Percentiles rank a stretch among this genome's conserved stretches.
phyloP scores from a whole-genome alignment of 2,329 filamentous ascomycete genomes.

The Hymenoscyphus occultus region DNA sequence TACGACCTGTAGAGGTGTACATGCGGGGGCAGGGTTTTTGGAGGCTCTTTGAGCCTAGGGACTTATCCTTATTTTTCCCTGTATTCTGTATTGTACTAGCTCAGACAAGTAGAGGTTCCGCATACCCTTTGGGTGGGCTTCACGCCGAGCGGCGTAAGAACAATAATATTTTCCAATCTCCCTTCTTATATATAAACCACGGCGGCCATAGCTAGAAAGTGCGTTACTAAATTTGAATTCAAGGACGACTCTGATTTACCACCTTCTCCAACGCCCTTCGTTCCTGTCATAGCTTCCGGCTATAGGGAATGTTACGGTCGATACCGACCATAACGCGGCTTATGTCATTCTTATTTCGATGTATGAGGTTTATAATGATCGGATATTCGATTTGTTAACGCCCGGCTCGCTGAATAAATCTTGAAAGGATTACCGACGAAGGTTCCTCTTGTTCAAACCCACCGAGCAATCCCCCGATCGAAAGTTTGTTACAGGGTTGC shows the following conservation, averaged over 20 bases:
- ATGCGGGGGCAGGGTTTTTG: too few species aligned
- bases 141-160: too few species aligned
- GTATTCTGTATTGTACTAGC: too few species aligned
- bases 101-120: too few species aligned
- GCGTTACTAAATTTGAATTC: conserved; percentile 37
- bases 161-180: conserved; percentile 16
- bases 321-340: conserved; percentile 66
- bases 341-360: conserved; percentile 91
- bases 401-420: conserved; percentile 55
- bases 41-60: too few species aligned
- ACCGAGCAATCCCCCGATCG: conserved; percentile 84
- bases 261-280: conserved; percentile 67
- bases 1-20: too few species aligned
- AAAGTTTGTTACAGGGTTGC: conserved; percentile 90
- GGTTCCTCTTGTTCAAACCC: conserved; percentile 84
- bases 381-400: conserved; percentile 89
- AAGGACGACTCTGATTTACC: conserved; percentile 55
- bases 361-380: conserved; percentile 99
- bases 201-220: conserved; percentile 33
- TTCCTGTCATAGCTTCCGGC: conserved; percentile 71
- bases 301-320: conserved; percentile 66
- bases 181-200: conserved; percentile 36
- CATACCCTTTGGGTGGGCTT: too few species aligned
- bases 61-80: too few species aligned
- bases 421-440: conserved; percentile 70